Evolutionary conservation across 2,329 filamentous ascomycete genomes (phyloP).

Genomic region (Magnaporthiopsis incrustans): DNA sequence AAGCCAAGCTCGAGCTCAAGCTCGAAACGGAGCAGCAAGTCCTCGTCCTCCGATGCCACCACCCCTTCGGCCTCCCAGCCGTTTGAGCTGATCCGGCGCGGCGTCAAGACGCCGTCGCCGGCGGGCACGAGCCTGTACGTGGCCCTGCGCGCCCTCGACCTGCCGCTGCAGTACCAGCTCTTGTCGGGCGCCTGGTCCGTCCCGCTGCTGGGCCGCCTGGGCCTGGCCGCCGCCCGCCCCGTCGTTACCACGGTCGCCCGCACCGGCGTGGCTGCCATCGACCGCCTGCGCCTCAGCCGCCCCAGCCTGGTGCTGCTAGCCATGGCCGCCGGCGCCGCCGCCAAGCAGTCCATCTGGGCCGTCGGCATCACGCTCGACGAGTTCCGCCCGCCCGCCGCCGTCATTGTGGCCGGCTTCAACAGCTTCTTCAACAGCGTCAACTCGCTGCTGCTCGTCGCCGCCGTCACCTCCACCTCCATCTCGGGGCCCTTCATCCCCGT

Average conservation of each 20-base stretch:
- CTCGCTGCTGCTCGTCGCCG: conserved; percentile 43
- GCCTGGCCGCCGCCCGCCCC: conserved; percentile 33
- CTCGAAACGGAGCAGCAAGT: not conserved
- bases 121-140: conserved; percentile 29
- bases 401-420: conserved; percentile 43
- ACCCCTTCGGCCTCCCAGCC: too few species aligned
- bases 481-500: conserved; percentile 15
- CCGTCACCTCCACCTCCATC: conserved; percentile 32
- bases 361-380: conserved; percentile 38
- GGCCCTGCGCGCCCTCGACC: conserved; percentile 27
- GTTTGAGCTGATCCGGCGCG: conserved; percentile 28
- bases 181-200: conserved; percentile 28
- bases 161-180: conserved; percentile 24
- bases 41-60: too few species aligned
- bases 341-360: conserved; percentile 52
- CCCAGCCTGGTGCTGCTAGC: conserved; percentile 41
- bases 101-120: conserved; percentile 25
- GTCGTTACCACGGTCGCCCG: conserved; percentile 16
- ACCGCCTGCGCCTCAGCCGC: conserved; percentile 36
- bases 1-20: too few species aligned
- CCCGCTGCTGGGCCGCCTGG: conserved; percentile 36
- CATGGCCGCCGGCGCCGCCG: conserved; percentile 42
- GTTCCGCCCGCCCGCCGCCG: conserved; percentile 34
- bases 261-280: conserved; percentile 11
- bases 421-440: conserved; percentile 45